Evolutionary conservation across 495 filamentous ascomycete species (phyloP), one percentile per base, ranked within the genome.

Genomic region (Podospora tetraspora): DNA sequence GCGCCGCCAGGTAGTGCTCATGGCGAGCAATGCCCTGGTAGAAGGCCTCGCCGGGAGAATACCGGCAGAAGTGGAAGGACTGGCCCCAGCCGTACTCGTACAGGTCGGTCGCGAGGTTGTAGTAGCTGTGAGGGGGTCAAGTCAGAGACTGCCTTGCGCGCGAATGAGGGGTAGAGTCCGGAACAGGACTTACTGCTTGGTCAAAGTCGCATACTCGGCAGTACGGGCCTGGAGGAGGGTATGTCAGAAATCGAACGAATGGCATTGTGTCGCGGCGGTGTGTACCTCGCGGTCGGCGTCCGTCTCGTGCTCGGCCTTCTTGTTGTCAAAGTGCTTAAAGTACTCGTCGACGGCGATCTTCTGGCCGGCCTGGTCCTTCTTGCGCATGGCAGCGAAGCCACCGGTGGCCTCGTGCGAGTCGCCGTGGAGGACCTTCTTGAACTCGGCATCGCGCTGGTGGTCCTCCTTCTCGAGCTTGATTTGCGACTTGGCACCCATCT

Each of bases 311-410:
- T 84, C 87, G 56, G 94, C 91, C 66, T 78, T 78, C 84, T 98
- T 95, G 84, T 96, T 92, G 82, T 99, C 95, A 91, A 94, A 99
- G 80, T 97, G 96, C 88, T 97, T 99, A 88, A 97, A 98, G 83
- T 99, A 99, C 80, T 98, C 94, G 74, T 97, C 93, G 37, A 96
- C 87, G 62, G 95, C 94, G 61, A 92, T 87, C 82, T 93, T 88
- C 78, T 98, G 92, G 3, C 95, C 93, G 12, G 82, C 83, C 63
- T 84, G 82, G 79, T 94, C 90, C 82, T 99, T 99, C 73, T 84
- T 83, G 66, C 96, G 81, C 90, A 97, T 92, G 69, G 95, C 91
- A 71, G 85, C 80, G 74, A 97, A 86, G 74, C 92, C 92, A 73
- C 88, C 91, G 29, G 82, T 77, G 21, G 88, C 85, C 72, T 87